Base-by-base conservation (phyloP, 2,329 filamentous ascomycete species). In the Colletotrichum tamarilloi region DNA sequence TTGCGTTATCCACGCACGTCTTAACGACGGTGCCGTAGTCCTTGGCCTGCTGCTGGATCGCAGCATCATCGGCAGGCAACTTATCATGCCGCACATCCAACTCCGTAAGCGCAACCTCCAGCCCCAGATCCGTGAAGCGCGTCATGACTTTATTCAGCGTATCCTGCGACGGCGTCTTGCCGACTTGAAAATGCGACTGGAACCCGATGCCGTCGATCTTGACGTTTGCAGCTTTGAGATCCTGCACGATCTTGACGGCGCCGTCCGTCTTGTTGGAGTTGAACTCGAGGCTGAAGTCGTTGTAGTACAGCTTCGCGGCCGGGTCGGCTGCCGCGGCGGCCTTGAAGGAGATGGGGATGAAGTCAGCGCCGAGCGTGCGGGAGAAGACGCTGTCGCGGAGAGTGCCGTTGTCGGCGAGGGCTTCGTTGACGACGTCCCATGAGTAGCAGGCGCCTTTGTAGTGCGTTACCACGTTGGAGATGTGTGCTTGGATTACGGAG, bases 41-140 rank as follows among this genome's bases (percentile, higher is more conserved):
- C 16, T 76, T 76, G 0, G 84, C 85, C 80, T 91, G 89, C 53
- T 84, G 82, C 28, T 80, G 85, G 75, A 86, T 85, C 26, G 89
- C 85, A 28, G 87, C 85, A 19, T 86, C 81, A 76, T 92, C 93
- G 78, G 93, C 91, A 14, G 82, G 81, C 3, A 86, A 76, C 22
- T 86, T 83, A 2, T 88, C 89, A n/a, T 84, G 83, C 60, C 87
- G 86, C 77, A 94, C 93, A 78, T 94, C 92, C 24, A 93, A 85
- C 83, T 93, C 91, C 2, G 91, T 93, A 56, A 93, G 85, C 7
- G 91, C 91, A 38, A 92, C 87, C 77, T 93, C 90, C 42, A 80
- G 80, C 14, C 84, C 80, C 16, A 85, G 86, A 2, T 86, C 83
- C 11, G 79, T 81, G 42, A 88, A 90, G n/a, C 92, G 84, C 1